phyloP scores from a whole-genome alignment of 768 basidiomycete genomes.

The Pleurotus cornucopiae region DNA sequence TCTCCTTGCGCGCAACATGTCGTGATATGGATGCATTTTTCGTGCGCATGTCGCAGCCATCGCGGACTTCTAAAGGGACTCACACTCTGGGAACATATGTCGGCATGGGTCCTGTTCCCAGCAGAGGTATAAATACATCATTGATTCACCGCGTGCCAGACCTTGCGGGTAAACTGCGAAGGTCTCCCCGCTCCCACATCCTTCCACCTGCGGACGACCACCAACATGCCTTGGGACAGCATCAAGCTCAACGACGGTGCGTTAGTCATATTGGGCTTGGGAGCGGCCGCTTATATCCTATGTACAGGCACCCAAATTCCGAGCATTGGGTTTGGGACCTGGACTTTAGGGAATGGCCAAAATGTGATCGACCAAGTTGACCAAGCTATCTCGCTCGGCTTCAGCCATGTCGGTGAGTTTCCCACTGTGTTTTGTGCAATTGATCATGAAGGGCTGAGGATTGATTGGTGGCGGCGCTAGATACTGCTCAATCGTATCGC shows the following conservation, averaged over 20 bases:
- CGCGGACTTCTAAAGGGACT: too few species aligned
- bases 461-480: conserved; percentile 20
- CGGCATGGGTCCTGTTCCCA: too few species aligned
- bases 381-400: conserved; percentile 58
- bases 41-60: too few species aligned
- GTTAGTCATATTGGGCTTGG: conserved; percentile 10
- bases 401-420: conserved; percentile 54
- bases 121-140: too few species aligned
- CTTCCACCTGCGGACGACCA: conserved; percentile 10
- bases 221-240: conserved; percentile 56
- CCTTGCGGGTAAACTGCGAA: too few species aligned
- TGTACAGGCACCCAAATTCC: conserved; percentile 42
- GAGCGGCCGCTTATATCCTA: background rate
- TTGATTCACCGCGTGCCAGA: too few species aligned
- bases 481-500: conserved; percentile 58
- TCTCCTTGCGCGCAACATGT: too few species aligned
- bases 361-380: conserved; percentile 49
- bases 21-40: too few species aligned
- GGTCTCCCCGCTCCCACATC: background rate
- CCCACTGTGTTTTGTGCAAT: background rate
- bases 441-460: too few species aligned
- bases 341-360: conserved; percentile 58
- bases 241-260: conserved; percentile 59
- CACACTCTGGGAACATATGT: too few species aligned
- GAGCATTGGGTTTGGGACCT: conserved; percentile 60